These are phyloP conservation scores for Termitomyces bulborhizus DNA, from an alignment of 768 basidiomycete species.

Conservation along the genomic window DNA sequence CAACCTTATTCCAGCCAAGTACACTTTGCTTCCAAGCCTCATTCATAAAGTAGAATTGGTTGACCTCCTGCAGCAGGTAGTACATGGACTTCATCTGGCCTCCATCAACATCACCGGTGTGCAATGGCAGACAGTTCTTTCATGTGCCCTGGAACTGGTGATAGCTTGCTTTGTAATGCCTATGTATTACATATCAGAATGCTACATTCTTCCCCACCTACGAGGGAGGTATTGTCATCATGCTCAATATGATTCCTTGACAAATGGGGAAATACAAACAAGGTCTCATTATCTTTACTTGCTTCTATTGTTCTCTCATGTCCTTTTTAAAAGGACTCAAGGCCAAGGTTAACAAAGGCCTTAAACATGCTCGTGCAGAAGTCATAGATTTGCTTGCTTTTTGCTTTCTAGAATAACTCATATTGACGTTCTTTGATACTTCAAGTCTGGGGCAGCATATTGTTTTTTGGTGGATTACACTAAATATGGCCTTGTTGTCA, in stretches of 20 bases:
- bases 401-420: not conserved
- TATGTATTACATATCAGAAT: conserved; percentile 27
- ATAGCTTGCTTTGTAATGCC: conserved; percentile 21
- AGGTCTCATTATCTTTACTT: not conserved
- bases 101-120: conserved; percentile 6
- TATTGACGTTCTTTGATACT: not conserved
- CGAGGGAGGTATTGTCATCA: conserved; percentile 38
- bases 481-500: too few relatives aligned
- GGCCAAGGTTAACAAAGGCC: conserved; percentile 24
- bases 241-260: conserved; percentile 38
- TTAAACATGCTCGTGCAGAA: conserved; percentile 34
- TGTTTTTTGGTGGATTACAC: too few relatives aligned
- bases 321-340: conserved; percentile 2
- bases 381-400: conserved; percentile 22
- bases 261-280: conserved; percentile 9
- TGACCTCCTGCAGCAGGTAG: not conserved
- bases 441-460: too few relatives aligned
- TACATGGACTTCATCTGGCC: not conserved
- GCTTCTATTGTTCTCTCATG: not conserved
- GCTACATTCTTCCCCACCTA: conserved; percentile 21
- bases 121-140: conserved; percentile 7
- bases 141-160: conserved; percentile 19
- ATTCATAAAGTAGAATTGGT: not conserved
- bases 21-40: not conserved
- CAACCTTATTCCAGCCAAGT: conserved; percentile 1